These are phyloP conservation scores for Aspergillus campestris DNA, from an alignment of 495 filamentous ascomycete species.

Conservation along the genomic window DNA sequence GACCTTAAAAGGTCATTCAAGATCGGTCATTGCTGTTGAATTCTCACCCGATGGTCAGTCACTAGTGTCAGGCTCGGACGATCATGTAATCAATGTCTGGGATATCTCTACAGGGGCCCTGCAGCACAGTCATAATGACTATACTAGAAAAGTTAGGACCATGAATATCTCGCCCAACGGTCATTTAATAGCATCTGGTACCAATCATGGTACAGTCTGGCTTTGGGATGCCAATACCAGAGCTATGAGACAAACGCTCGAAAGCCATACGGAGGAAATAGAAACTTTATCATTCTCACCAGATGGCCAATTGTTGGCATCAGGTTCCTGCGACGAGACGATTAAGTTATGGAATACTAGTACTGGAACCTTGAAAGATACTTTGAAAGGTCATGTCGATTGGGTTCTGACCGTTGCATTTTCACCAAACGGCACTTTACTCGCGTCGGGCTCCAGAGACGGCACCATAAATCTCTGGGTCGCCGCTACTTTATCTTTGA, in stretches of 20 bases:
- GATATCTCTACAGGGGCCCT: background rate
- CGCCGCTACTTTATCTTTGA: too few species aligned
- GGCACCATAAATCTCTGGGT: too few species aligned
- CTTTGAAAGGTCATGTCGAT: too few species aligned
- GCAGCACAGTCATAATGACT: background rate
- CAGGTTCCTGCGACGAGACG: background rate
- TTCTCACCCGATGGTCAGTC: background rate
- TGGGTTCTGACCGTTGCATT: background rate
- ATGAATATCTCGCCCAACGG: constrained; percentile 5
- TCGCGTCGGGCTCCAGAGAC: too few species aligned
- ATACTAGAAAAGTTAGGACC: background rate
- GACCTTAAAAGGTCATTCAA: background rate
- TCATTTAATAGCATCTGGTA: constrained; percentile 18
- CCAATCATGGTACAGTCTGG: constrained; percentile 20
- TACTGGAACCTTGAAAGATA: too few species aligned
- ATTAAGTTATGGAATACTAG: background rate
- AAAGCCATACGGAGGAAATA: constrained; percentile 13
- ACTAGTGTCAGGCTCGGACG: background rate
- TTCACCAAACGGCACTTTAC: background rate
- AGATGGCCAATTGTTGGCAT: background rate
- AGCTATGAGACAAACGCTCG: constrained; percentile 4
- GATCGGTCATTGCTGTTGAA: constrained; percentile 7
- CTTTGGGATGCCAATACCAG: constrained; percentile 11
- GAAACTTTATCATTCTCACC: constrained; percentile 11
- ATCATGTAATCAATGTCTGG: background rate